A percentile compares a stretch with the other conserved stretches of the same genome.
These are phyloP conservation scores for Hypoxylon sp. DNA, from an alignment of 2,329 filamentous ascomycete species.

Conservation along the genomic window DNA sequence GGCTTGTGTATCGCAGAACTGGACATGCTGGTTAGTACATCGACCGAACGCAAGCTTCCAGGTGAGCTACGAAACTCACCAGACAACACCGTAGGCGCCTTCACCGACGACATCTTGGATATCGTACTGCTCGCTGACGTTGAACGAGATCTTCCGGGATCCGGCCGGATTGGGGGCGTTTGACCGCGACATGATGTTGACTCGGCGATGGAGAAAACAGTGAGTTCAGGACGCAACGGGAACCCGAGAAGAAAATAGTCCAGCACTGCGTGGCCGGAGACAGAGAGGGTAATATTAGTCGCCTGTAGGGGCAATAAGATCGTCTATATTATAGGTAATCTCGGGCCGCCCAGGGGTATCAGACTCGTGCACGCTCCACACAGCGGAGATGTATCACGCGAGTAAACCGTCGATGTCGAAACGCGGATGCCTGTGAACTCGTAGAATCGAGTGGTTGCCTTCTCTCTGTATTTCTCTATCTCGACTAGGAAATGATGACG, in stretches of 20 bases:
- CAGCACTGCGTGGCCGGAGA: constrained; percentile 15
- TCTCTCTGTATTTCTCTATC: constrained; percentile 2
- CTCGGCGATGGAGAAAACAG: constrained; percentile 12
- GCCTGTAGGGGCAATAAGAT: constrained; percentile 28
- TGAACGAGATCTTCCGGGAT: constrained; percentile 97
- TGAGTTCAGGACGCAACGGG: constrained; percentile 5
- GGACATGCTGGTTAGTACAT: constrained; percentile 19
- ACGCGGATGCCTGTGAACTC: constrained; percentile 1
- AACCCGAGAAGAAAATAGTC: constrained; percentile 11
- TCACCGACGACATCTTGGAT: constrained; percentile 99
- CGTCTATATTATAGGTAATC: constrained; percentile 34
- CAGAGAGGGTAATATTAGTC: constrained; percentile 25
- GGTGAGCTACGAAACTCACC: constrained; percentile 68
- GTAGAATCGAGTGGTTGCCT: constrained; percentile 5
- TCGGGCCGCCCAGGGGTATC: constrained; percentile 28
- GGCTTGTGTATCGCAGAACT: constrained; percentile 98
- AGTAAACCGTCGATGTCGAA: constrained; percentile 16
- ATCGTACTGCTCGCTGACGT: constrained; percentile 98
- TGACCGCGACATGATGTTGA: constrained; percentile 61
- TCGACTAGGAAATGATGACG: not conserved
- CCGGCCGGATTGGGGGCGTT: constrained; percentile 65
- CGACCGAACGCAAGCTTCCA: not conserved
- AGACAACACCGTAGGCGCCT: constrained; percentile 97
- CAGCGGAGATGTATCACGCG: constrained; percentile 20
- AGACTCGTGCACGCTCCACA: constrained; percentile 29